Evolutionary conservation across 495 filamentous ascomycete species (phyloP).

Genomic region (Neurospora cerealis): DNA sequence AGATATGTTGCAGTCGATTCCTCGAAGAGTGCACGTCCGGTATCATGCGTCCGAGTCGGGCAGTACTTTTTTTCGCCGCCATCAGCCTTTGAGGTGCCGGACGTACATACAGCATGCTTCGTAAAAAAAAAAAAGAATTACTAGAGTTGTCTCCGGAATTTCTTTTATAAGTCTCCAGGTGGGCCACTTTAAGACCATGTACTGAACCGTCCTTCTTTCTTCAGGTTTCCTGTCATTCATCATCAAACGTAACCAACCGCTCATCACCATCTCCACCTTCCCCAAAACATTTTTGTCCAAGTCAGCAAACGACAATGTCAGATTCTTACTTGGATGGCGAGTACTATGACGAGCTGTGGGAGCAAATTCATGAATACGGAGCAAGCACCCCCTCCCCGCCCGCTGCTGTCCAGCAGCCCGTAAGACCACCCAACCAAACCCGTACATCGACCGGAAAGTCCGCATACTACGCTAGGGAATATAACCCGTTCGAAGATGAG

Average conservation of each 20-base stretch:
- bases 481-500: not conserved
- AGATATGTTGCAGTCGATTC: not conserved
- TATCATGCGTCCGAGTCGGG: not conserved
- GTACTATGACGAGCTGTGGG: not conserved
- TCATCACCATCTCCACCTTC: not conserved
- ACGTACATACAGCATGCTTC: not conserved
- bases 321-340: not conserved
- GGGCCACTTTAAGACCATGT: too few species aligned
- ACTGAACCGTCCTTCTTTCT: not conserved
- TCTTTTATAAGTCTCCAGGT: not conserved
- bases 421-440: not conserved
- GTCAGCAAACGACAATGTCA: not conserved
- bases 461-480: not conserved
- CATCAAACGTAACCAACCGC: not conserved
- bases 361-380: not conserved
- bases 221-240: not conserved
- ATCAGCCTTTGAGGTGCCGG: not conserved
- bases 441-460: not conserved
- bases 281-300: not conserved
- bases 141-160: not conserved
- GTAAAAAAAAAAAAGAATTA: not conserved
- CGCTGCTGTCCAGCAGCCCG: not conserved
- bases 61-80: not conserved
- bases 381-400: not conserved
- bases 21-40: not conserved